Conservation (phyloP, 2,329 filamentous ascomycete genomes). For the Magnaporthiopsis poae region DNA sequence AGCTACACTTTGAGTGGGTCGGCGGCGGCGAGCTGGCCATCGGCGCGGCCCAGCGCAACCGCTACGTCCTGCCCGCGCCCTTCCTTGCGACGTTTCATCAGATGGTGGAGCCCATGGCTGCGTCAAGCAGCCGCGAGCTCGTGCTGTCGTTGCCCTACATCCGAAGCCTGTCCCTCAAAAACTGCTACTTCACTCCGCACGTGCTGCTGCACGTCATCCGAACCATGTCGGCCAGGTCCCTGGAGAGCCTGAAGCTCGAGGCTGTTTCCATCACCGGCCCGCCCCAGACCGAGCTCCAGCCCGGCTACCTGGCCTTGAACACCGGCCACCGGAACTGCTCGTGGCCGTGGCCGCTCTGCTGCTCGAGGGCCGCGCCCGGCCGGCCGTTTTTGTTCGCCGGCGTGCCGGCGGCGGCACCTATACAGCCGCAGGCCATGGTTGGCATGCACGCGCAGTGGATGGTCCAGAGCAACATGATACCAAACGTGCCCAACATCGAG, state of each 20-base stretch:
- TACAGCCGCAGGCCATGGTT: constrained; percentile 1
- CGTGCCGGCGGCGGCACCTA: not conserved
- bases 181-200: constrained; percentile 58
- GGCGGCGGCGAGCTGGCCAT: constrained; percentile 58
- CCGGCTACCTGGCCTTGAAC: constrained; percentile 1
- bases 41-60: constrained; percentile 52
- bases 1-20: constrained; percentile 55
- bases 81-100: constrained; percentile 27
- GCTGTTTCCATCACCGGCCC: constrained; percentile 54
- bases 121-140: constrained; percentile 16
- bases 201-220: constrained; percentile 43
- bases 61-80: constrained; percentile 53
- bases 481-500: not conserved
- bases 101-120: constrained; percentile 22
- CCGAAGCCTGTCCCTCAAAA: constrained; percentile 51
- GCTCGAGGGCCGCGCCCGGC: constrained; percentile 11
- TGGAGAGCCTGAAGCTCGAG: constrained; percentile 49
- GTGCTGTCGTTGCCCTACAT: constrained; percentile 38
- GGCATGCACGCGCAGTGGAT: not conserved
- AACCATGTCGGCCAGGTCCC: constrained; percentile 31
- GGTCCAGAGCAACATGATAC: not conserved
- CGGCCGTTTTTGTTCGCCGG: constrained; percentile 8
- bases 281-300: not conserved
- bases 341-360: constrained; percentile 16
- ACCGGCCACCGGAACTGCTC: constrained; percentile 5